Evolutionary conservation across 129 eudicot genomes (phyloP), one percentile per base, ranked within the genome.

Genomic region (Tagetes patula): DNA sequence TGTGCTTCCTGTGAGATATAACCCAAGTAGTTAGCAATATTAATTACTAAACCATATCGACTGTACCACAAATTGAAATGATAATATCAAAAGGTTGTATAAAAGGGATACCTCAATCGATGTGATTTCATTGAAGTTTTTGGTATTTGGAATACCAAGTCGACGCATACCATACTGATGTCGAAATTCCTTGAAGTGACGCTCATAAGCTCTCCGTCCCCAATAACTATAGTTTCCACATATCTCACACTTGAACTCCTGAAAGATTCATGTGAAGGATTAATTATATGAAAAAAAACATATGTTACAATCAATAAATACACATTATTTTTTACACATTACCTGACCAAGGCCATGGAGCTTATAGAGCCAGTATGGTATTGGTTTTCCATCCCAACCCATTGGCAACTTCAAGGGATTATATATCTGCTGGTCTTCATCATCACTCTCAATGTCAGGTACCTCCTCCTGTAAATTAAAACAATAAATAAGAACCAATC

Each of bases 321-420:
- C 14, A 27, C 27, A 50, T 9, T 0, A 11, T 39, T 13, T 43
- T 39, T 13, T 43, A 66, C 32, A 36, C 36, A 47, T 37, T 48
- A 74, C 78, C 78, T 74, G 78, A 31, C 78, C 78, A 63, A 74
- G 78, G 55, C 99, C 99, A 86, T 95, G 99, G 78, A 95, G 97
- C 78, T 95, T 95, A 77, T 95, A 95, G 47, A 95, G 83, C 99
- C 99, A 95, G 75, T 91, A 95, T 8, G 99, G 99, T 37, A 95
- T 95, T 49, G 99, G 99, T 75, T 91, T 95, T 69, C 99, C 99
- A 79, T 95, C 99, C 94, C 94, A 95, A 47, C 99, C 97, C 95
- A 95, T 89, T 33, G 99, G 99, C 84, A 95, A 66, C 78, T 95
- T 95, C 71, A 95, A 84, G 53, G 97, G 97, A 82, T 95, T 95